Base-by-base conservation (phyloP, 257 asterid species). In the Coffea canephora region DNA sequence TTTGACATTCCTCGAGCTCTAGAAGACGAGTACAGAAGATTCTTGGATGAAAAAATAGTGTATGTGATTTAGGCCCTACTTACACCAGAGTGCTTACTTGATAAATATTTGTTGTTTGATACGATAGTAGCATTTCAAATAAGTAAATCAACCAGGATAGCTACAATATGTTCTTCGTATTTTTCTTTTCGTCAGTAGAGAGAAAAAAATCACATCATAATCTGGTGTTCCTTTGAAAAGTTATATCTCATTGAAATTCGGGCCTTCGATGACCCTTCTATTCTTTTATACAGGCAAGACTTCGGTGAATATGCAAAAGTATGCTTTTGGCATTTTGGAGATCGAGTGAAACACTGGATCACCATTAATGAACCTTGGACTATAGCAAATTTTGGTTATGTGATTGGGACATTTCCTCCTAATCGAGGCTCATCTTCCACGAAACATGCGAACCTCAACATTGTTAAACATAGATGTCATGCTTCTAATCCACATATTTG, bases 1-100 rank as follows among this genome's bases (percentile, higher is more conserved):
- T 71, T 39, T 39, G 73, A 68, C n/a, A 18, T 68, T 68, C 73
- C 73, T 2, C 73, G 36, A 68, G 73, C 73, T 68, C 21, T 72
- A 5, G 64, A 72, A 48, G 62, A 72, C 5, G 76, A 49, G 21
- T 72, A 72, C 8, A 5, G 36, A 5, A 34, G 76, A 23, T 72
- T 49, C 43, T 49, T 72, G 27, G n/a, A 43, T 16, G 8, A 23
- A 14, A 48, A 49, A 2, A 72, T 72, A 0, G 76, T 72, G 76
- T 72, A 72, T 23, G 76, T 72, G 8, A 1, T 0, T 23, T 18
- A 0, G 1, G 3, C 16, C 19, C 19, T 34, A 3, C 19, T 39
- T 39, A 39, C 5, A 39, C 43, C 5, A 4, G 5, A 39, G 43
- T 39, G 43, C 43, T 39, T 4, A 39, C 43, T 39, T 39, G 43